These are phyloP conservation scores for Solanum medicagineum DNA, from an alignment of 257 asterid species.

Conservation along the genomic window DNA sequence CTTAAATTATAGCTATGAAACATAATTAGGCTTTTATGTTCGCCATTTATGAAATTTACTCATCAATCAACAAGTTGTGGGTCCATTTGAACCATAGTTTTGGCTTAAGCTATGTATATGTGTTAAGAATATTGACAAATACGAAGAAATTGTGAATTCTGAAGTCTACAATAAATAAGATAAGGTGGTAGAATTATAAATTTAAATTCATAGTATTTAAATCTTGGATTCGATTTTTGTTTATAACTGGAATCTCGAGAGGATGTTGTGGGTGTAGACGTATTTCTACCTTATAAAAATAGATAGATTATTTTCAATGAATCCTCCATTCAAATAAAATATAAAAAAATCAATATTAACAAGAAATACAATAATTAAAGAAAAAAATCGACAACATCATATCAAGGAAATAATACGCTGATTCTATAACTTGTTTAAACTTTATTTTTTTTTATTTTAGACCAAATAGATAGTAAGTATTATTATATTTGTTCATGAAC, in stretches of 20 bases:
- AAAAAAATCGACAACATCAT: no score
- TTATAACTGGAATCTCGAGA: rapidly evolving
- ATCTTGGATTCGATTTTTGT: background rate
- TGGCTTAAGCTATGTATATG: background rate
- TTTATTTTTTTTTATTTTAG: background rate
- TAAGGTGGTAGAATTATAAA: background rate
- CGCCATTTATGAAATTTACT: no score
- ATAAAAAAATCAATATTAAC: background rate
- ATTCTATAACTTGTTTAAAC: background rate
- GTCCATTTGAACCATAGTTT: background rate
- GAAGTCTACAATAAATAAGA: background rate
- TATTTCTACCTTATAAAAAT: no score
- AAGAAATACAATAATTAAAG: no score
- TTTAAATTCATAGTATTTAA: no score
- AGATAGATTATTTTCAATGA: background rate
- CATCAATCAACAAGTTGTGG: background rate
- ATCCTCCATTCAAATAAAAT: background rate
- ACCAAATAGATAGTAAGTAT: background rate
- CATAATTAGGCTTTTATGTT: no score
- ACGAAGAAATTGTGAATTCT: background rate
- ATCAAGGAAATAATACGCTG: background rate
- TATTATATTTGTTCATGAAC: background rate
- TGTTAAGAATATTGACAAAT: background rate
- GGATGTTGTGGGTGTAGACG: no score
- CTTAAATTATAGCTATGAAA: no score